Evolutionary conservation across 805 yeast species (phyloP).

Genomic region (Candida palmyrensis): DNA sequence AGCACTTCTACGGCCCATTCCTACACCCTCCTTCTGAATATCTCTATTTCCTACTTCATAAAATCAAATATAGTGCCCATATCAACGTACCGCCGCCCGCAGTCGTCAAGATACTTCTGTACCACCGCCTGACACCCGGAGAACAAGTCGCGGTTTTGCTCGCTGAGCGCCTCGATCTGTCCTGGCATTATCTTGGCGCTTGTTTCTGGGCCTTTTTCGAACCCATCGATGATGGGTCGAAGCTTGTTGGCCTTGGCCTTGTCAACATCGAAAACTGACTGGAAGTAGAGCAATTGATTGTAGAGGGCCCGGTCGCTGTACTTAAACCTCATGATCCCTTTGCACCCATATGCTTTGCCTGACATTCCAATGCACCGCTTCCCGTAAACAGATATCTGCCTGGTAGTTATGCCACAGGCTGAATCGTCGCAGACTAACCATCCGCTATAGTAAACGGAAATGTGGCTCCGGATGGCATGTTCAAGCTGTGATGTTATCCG

Average conservation of each 20-base stretch:
- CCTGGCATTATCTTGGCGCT: slow-evolving; percentile 37
- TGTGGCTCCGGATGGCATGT: slow-evolving; percentile 58
- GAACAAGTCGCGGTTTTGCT: slow-evolving; percentile 68
- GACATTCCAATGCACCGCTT: slow-evolving; percentile 68
- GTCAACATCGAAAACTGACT: slow-evolving; percentile 74
- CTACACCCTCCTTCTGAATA: too few relatives aligned
- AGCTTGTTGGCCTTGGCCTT: slow-evolving; percentile 57
- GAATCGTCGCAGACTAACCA: slow-evolving; percentile 82
- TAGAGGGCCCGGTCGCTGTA: slow-evolving; percentile 79
- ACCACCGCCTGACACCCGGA: slow-evolving; percentile 52
- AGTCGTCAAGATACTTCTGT: slow-evolving; percentile 66
- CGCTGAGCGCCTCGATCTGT: slow-evolving; percentile 68
- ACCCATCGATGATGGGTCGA: slow-evolving; percentile 45
- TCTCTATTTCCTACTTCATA: slow-evolving; percentile 32
- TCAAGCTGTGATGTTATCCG: slow-evolving; percentile 72
- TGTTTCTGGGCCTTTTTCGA: slow-evolving; percentile 24
- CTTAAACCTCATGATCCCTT: slow-evolving; percentile 75
- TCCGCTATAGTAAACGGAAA: slow-evolving; percentile 78
- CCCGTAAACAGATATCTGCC: slow-evolving; percentile 88
- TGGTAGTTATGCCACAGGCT: slow-evolving; percentile 72
- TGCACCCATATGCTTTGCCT: slow-evolving; percentile 60
- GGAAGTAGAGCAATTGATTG: slow-evolving; percentile 78
- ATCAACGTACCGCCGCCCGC: slow-evolving; percentile 87
- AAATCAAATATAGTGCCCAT: slow-evolving; percentile 75
- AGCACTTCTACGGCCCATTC: too few relatives aligned